Percentiles rank a stretch among this genome's conserved stretches.
These are phyloP conservation scores for Zopfochytrium polystomum DNA, from an alignment of 371 early-diverging fungal genomes.

Conservation along the genomic window DNA sequence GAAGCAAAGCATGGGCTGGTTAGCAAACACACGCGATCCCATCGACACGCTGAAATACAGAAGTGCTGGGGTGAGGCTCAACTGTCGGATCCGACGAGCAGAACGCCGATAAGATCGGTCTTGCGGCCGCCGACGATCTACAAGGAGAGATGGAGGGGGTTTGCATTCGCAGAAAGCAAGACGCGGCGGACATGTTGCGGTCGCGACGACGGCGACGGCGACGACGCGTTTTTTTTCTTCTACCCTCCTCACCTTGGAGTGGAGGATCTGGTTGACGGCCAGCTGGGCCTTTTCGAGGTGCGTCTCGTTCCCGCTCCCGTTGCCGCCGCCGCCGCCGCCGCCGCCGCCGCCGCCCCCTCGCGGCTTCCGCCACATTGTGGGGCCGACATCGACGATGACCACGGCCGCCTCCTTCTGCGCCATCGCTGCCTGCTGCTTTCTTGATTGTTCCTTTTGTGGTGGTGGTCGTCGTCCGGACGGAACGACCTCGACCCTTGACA, in stretches of 20 bases:
- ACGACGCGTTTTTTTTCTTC: neutral
- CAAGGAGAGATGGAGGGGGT: neutral
- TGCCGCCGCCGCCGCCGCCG: no score
- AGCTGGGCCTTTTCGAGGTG: slow-evolving; percentile 48
- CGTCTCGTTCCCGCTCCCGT: no score
- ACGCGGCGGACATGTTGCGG: slow-evolving; percentile 29
- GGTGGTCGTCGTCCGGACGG: no score
- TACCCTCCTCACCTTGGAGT: slow-evolving; percentile 42
- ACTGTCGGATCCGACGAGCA: slow-evolving; percentile 35
- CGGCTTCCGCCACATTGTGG: slow-evolving; percentile 48
- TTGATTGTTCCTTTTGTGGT: no score
- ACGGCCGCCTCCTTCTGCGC: slow-evolving; percentile 56
- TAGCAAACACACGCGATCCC: neutral
- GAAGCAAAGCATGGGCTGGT: neutral
- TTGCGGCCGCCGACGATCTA: slow-evolving; percentile 37
- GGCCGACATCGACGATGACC: slow-evolving; percentile 57
- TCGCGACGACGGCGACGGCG: slow-evolving; percentile 31
- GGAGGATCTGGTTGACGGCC: slow-evolving; percentile 43
- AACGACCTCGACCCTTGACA: no score
- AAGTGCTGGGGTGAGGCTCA: no score
- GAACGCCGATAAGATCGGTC: slow-evolving; percentile 30
- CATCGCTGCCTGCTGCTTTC: no score
- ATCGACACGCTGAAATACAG: neutral
- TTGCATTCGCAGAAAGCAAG: neutral
- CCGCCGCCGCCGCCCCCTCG: slow-evolving; percentile 31